phyloP scores from a whole-genome alignment of 805 yeast species.

The Cyberlindnera mississippiensis region DNA sequence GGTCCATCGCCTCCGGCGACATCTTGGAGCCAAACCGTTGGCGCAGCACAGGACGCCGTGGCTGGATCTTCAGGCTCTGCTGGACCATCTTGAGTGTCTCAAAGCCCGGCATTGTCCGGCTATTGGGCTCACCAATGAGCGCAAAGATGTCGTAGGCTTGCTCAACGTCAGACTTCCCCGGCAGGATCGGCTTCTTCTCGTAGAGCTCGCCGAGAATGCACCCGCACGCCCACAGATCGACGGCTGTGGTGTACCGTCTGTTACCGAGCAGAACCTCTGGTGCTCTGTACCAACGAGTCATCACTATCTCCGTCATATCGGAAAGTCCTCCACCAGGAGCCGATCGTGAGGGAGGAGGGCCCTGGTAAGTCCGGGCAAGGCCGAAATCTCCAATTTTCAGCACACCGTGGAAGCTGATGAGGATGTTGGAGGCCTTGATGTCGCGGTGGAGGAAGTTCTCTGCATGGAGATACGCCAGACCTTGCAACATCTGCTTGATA shows the following conservation, averaged over 20 bases:
- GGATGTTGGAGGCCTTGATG: slow-evolving; percentile 92
- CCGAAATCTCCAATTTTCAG: slow-evolving; percentile 96
- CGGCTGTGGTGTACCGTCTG: slow-evolving; percentile 83
- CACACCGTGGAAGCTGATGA: slow-evolving; percentile 70
- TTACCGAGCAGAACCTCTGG: slow-evolving; percentile 91
- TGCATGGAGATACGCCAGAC: slow-evolving; percentile 76
- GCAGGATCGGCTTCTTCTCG: slow-evolving; percentile 74
- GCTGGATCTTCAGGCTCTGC: slow-evolving; percentile 3
- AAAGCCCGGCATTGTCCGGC: slow-evolving; percentile 38
- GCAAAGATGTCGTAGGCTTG: slow-evolving; percentile 82
- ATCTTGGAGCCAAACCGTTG: slow-evolving; percentile 42
- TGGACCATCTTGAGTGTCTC: slow-evolving; percentile 16
- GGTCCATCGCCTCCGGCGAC: slow-evolving; percentile 40
- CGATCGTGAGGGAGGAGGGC: slow-evolving; percentile 50
- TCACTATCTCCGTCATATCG: slow-evolving; percentile 67
- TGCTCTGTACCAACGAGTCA: slow-evolving; percentile 96
- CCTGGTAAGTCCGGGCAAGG: slow-evolving; percentile 72
- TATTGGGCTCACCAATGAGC: slow-evolving; percentile 75
- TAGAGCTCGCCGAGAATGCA: slow-evolving; percentile 93
- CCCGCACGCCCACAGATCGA: slow-evolving; percentile 97
- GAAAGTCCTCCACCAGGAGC: slow-evolving; percentile 42
- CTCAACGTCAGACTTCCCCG: slow-evolving; percentile 81
- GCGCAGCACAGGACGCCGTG: slow-evolving; percentile 38
- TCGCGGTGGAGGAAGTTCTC: slow-evolving; percentile 72
- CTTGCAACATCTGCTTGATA: slow-evolving; percentile 71